phyloP scores from a whole-genome alignment of 2,329 filamentous ascomycete species.

The Sarocladium oryzae region DNA sequence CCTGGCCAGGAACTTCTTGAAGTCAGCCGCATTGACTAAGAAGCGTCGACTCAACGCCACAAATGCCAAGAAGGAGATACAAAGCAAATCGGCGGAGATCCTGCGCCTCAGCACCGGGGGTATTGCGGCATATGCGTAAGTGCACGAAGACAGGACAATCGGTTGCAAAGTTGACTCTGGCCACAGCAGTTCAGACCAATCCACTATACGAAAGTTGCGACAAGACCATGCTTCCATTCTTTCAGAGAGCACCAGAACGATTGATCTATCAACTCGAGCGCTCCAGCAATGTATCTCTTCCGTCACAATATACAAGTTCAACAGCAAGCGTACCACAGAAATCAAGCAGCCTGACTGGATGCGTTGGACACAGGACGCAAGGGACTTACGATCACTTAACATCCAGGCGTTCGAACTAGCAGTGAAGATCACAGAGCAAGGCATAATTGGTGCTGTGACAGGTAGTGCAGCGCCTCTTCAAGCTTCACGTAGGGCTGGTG shows the following conservation, averaged over 20 bases:
- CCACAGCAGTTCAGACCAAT: neutral
- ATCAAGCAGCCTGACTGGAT: conserved; percentile 21
- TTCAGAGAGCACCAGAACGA: neutral
- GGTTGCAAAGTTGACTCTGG: neutral
- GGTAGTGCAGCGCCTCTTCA: neutral
- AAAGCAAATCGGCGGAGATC: neutral
- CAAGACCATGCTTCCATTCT: neutral
- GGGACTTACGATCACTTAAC: conserved; percentile 23
- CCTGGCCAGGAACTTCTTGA: neutral
- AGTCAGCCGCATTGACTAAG: neutral
- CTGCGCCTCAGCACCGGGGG: neutral
- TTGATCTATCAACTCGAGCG: neutral
- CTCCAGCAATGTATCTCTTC: conserved; percentile 17
- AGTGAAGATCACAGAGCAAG: conserved; percentile 10
- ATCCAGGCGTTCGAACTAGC: conserved; percentile 10
- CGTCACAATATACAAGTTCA: conserved; percentile 18
- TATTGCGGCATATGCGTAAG: neutral
- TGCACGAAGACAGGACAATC: neutral
- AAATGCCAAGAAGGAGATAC: conserved; percentile 4
- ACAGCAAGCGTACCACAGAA: conserved; percentile 10
- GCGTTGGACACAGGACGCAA: conserved; percentile 27
- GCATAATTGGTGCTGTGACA: conserved; percentile 14
- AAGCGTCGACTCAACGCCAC: neutral
- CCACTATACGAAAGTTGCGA: neutral
- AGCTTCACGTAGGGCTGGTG: conserved; percentile 13